Conservation (phyloP, 1,139 yeast genomes). For the Groenewaldozyma auringiensis region DNA sequence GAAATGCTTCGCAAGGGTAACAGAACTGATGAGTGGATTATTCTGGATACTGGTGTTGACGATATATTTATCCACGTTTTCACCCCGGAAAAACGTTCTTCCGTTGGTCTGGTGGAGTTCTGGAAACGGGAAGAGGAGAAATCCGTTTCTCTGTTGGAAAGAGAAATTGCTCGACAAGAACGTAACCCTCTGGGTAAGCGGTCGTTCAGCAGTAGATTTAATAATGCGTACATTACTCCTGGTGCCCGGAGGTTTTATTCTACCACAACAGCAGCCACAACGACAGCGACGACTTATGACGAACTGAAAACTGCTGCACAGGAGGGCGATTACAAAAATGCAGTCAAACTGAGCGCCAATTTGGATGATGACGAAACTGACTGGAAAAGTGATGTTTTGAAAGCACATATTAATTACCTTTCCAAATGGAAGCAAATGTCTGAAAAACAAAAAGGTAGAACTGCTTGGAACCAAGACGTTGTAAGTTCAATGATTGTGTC, state of each 20-base stretch:
- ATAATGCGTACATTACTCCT: background rate
- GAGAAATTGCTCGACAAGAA: background rate
- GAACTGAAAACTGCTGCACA: background rate
- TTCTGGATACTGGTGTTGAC: slow-evolving; percentile 60
- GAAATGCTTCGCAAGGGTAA: slow-evolving; percentile 16
- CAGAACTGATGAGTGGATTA: slow-evolving; percentile 49
- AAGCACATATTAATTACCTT: slow-evolving; percentile 23
- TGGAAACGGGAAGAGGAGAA: slow-evolving; percentile 33
- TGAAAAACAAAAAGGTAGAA: background rate
- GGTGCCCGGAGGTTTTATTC: background rate
- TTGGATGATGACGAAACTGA: slow-evolving; percentile 2
- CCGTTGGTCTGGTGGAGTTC: slow-evolving; percentile 60
- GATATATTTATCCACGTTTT: slow-evolving; percentile 63
- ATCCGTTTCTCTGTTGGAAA: background rate
- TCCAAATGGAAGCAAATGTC: slow-evolving; percentile 2
- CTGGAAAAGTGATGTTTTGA: slow-evolving; percentile 11
- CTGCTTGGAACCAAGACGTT: slow-evolving; percentile 7
- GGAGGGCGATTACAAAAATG: slow-evolving; percentile 12
- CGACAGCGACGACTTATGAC: background rate
- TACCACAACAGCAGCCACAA: background rate
- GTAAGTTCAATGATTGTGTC: slow-evolving; percentile 23
- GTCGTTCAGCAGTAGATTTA: slow-evolving; percentile 1
- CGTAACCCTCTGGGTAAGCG: background rate
- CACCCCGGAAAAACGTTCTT: slow-evolving; percentile 59
- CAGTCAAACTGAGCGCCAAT: slow-evolving; percentile 1